Evolutionary conservation across 2,329 filamentous ascomycete species (phyloP), one percentile per base, ranked within the genome.

Genomic region (Lachnellula subtilissima): DNA sequence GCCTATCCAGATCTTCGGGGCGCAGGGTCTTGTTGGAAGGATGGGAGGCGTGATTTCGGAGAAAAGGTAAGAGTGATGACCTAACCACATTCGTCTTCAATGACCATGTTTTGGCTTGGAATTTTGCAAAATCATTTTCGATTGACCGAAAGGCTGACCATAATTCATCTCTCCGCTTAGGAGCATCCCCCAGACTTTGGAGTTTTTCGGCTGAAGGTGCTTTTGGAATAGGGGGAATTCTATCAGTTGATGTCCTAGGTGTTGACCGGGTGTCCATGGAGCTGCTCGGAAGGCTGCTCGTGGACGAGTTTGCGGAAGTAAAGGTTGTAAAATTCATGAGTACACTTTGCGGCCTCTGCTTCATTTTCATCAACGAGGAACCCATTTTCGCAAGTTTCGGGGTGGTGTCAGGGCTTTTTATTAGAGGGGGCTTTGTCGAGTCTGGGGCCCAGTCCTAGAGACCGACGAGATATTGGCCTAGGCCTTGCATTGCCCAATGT

Each of bases 61-160:
- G 74, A 64, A 89, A 88, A 2, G 86, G 85, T 17, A 89, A 70
- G 4, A 90, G 74, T 8, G 80, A 77, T 7, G 79, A 76, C 35
- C 86, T 79, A 58, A 89, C 80, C 23, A 89, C 81, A 65, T 87
- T 88, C 7, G 83, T 83, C 71, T 88, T 89, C 56, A 88, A 72
- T 3, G 85, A 78, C 64, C 79, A 85, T 22, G 85, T 84, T 68
- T 88, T 88, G 49, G 82, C 78, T 65, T 86, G 80, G 64, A 89
- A 84, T 78, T 87, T 88, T 64, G 85, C 79, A 65, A 80, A 85
- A 67, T 89, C 86, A 39, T 78, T 82, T 62, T 89, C 87, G 25
- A 90, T 74, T n/a, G 76, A 76, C 53, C 85, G 79, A 67, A 89
- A 90, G 15, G 81, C 77, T 35, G 78, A 81, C 84, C 85, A 89